A percentile compares a stretch with the other conserved stretches of the same genome.
Evolutionary conservation across 768 basidiomycete genomes (phyloP).

Genomic region (Sporobolomyces roseus): DNA sequence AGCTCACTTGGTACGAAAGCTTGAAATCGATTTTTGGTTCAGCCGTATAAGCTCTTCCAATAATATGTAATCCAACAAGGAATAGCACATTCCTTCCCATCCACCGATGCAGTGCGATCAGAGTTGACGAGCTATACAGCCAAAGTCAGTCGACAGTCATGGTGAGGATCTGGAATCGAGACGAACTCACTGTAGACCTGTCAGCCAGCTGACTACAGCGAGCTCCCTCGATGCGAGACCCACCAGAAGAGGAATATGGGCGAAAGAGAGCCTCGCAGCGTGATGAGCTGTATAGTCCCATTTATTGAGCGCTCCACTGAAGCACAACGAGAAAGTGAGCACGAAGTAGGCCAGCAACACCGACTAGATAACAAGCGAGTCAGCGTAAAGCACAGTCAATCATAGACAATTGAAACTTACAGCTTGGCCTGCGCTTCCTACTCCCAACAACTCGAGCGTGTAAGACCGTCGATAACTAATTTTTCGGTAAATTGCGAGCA

Average conservation of each 20-base stretch:
- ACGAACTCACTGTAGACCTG: background rate
- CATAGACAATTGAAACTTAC: background rate
- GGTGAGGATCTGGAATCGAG: too few relatives aligned
- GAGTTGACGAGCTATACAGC: slow-evolving; percentile 9
- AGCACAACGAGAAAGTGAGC: background rate
- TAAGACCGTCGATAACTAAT: background rate
- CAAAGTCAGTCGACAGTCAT: background rate
- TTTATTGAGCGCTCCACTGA: background rate
- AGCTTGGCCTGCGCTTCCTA: slow-evolving; percentile 1
- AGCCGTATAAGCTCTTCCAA: slow-evolving; percentile 10
- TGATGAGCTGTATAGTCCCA: slow-evolving; percentile 19
- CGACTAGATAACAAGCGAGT: background rate
- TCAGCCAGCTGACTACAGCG: slow-evolving; percentile 20
- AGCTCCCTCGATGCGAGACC: slow-evolving; percentile 22
- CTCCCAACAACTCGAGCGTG: background rate
- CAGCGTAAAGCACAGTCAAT: background rate
- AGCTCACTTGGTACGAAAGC: background rate
- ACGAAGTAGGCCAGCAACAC: slow-evolving; percentile 1
- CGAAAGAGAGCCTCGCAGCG: slow-evolving; percentile 15
- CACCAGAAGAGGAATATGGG: slow-evolving; percentile 14
- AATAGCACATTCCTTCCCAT: slow-evolving; percentile 5
- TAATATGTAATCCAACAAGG: slow-evolving; percentile 11
- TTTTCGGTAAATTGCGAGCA: slow-evolving; percentile 14
- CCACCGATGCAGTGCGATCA: slow-evolving; percentile 23
- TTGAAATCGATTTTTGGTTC: background rate